Conservation (phyloP, 305 asterid species). For the Fraxinus ornus region DNA sequence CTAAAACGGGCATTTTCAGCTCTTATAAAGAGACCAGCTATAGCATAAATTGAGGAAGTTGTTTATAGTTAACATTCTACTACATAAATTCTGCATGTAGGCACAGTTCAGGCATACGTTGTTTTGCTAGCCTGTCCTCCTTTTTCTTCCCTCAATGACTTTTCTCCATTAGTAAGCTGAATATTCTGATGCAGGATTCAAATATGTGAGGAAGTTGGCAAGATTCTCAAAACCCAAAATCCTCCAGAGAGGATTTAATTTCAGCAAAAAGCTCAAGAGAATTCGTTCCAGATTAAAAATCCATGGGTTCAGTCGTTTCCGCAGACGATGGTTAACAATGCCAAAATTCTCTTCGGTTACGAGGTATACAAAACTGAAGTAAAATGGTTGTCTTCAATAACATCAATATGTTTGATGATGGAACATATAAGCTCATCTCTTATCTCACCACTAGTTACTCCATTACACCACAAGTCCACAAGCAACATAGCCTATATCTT, state of each 20-base stretch:
- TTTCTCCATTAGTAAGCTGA: not conserved
- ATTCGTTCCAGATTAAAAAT: constrained; percentile 64
- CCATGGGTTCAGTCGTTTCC: constrained; percentile 50
- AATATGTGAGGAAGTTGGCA: constrained; percentile 44
- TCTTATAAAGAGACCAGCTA: not conserved
- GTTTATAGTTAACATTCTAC: not conserved
- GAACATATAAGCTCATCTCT: not conserved
- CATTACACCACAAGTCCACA: not conserved
- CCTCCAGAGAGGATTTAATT: constrained; percentile 31
- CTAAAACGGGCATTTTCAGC: not conserved
- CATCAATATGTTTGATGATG: not conserved
- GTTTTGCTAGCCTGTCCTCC: not conserved
- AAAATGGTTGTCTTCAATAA: not conserved
- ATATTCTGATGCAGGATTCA: constrained; percentile 47
- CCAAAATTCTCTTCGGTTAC: constrained; percentile 55
- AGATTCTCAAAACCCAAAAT: constrained; percentile 47
- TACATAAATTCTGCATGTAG: not conserved
- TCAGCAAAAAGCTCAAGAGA: constrained; percentile 50
- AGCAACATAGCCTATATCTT: not conserved
- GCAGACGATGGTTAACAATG: constrained; percentile 45
- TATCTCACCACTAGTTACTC: not conserved
- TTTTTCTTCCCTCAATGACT: not conserved
- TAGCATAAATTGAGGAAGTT: not conserved
- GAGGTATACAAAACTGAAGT: constrained; percentile 43
- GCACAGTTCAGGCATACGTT: not conserved